phyloP scores from a whole-genome alignment of 2,329 filamentous ascomycete species.

The Scedosporium aurantiacum region DNA sequence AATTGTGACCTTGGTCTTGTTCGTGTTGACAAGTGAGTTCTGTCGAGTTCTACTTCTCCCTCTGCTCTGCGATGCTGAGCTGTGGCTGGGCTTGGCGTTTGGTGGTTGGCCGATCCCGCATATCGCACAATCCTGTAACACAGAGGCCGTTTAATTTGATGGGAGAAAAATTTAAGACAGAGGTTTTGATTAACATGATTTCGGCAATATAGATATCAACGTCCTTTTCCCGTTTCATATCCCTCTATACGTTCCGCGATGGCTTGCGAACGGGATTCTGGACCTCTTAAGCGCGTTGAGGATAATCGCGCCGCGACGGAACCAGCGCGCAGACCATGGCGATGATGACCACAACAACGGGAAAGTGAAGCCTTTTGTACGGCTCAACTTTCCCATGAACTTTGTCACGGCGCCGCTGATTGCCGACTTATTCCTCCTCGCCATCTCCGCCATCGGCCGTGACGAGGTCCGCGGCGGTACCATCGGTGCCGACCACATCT shows the following conservation, averaged over 20 bases:
- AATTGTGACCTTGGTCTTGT: constrained; percentile 59
- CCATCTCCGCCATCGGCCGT: constrained; percentile 55
- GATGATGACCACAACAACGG: constrained; percentile 16
- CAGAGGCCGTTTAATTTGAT: too few species aligned
- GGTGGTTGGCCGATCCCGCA: too few species aligned
- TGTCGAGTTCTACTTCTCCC: neutral
- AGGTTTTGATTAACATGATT: too few species aligned
- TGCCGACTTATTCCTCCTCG: constrained; percentile 60
- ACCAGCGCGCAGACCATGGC: constrained; percentile 4
- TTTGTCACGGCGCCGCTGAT: constrained; percentile 61
- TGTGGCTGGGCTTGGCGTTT: too few species aligned
- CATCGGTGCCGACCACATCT: constrained; percentile 53
- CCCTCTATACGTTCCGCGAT: constrained; percentile 47
- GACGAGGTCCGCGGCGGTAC: constrained; percentile 60
- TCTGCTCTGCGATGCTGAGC: neutral
- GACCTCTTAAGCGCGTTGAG: constrained; percentile 26
- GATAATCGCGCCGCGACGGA: constrained; percentile 36
- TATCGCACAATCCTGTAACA: neutral
- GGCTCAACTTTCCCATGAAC: constrained; percentile 52
- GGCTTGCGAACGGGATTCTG: constrained; percentile 32
- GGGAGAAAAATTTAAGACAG: too few species aligned
- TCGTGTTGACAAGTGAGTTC: constrained; percentile 57
- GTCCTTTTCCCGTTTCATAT: constrained; percentile 61
- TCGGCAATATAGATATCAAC: constrained; percentile 41
- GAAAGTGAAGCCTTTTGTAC: constrained; percentile 30